Percentiles rank a stretch among this genome's conserved stretches.
Evolutionary conservation across 2,329 filamentous ascomycete genomes (phyloP).

Genomic region (Didymella lethalis): DNA sequence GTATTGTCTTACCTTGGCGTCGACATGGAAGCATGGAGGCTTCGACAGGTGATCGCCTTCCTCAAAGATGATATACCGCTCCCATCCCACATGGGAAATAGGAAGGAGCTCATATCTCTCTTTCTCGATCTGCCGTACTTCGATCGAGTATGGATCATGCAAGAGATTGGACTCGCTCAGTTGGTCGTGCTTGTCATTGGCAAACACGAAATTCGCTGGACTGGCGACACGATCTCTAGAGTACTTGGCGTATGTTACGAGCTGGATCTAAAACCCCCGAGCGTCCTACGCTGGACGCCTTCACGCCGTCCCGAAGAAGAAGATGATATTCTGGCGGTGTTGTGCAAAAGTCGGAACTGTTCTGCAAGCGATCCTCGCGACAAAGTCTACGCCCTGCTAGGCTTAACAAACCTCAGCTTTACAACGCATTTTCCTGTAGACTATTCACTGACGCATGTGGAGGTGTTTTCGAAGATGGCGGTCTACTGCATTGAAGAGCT

Average conservation of each 20-base stretch:
- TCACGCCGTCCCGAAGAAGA: constrained; percentile 1
- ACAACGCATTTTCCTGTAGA: neutral
- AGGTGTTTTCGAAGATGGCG: neutral
- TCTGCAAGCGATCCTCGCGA: constrained; percentile 21
- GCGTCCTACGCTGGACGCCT: constrained; percentile 1
- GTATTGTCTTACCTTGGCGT: constrained; percentile 15
- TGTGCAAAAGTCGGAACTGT: constrained; percentile 17
- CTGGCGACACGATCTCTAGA: neutral
- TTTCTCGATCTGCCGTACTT: constrained; percentile 22
- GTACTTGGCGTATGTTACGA: neutral
- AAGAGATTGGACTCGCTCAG: constrained; percentile 26
- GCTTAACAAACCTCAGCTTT: constrained; percentile 2
- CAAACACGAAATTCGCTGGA: constrained; percentile 1
- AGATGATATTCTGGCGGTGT: constrained; percentile 13
- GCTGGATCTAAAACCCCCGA: neutral
- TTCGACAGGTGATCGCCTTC: neutral
- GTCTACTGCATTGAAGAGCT: neutral
- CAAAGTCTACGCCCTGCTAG: constrained; percentile 20
- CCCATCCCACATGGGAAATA: too few relatives aligned
- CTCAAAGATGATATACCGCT: neutral
- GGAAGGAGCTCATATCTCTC: neutral
- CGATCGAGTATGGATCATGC: constrained; percentile 27
- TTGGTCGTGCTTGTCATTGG: constrained; percentile 1
- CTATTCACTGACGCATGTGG: neutral
- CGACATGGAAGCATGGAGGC: neutral